A percentile compares a stretch with the other conserved stretches of the same genome.
Evolutionary conservation across 2,329 filamentous ascomycete genomes (phyloP).

Genomic region (Phyllosticta citriasiana): DNA sequence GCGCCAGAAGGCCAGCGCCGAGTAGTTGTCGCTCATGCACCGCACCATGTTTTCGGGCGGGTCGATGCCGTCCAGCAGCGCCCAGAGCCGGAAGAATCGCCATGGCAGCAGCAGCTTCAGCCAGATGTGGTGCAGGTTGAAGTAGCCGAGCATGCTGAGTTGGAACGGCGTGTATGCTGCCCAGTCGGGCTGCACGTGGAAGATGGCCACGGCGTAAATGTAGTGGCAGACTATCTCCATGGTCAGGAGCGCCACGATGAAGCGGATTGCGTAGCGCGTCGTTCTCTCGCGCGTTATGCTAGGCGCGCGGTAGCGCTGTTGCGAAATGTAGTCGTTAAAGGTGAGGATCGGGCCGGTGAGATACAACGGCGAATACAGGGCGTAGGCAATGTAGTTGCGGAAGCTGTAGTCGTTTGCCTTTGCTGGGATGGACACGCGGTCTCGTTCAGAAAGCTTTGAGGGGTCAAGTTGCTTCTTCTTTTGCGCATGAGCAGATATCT

Average conservation of each 20-base stretch:
- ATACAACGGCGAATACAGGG: slow-evolving; percentile 87
- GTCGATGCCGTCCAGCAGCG: slow-evolving; percentile 80
- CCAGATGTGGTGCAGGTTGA: slow-evolving; percentile 97
- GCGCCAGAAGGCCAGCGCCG: slow-evolving; percentile 84
- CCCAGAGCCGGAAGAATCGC: slow-evolving; percentile 98
- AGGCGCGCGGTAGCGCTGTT: slow-evolving; percentile 62
- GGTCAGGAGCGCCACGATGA: slow-evolving; percentile 65
- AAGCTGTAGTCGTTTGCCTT: slow-evolving; percentile 62
- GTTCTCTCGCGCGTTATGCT: slow-evolving; percentile 64
- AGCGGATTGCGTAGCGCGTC: slow-evolving; percentile 71
- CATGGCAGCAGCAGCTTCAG: slow-evolving; percentile 92
- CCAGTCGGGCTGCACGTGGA: slow-evolving; percentile 72
- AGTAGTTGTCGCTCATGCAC: slow-evolving; percentile 93
- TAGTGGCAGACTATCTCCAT: slow-evolving; percentile 86
- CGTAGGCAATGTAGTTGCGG: slow-evolving; percentile 81
- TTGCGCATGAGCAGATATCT: slow-evolving; percentile 47
- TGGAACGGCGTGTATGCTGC: slow-evolving; percentile 74
- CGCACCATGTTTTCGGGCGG: slow-evolving; percentile 97
- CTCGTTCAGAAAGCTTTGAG: slow-evolving; percentile 73
- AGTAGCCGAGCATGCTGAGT: slow-evolving; percentile 81
- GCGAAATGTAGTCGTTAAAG: slow-evolving; percentile 95
- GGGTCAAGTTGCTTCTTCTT: slow-evolving; percentile 98
- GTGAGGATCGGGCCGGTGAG: slow-evolving; percentile 87
- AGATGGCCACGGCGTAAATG: slow-evolving; percentile 89
- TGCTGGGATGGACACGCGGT: slow-evolving; percentile 71